These are phyloP conservation scores for Spatholobus suberectus DNA, from an alignment of 306 rosid species.

Conservation along the genomic window DNA sequence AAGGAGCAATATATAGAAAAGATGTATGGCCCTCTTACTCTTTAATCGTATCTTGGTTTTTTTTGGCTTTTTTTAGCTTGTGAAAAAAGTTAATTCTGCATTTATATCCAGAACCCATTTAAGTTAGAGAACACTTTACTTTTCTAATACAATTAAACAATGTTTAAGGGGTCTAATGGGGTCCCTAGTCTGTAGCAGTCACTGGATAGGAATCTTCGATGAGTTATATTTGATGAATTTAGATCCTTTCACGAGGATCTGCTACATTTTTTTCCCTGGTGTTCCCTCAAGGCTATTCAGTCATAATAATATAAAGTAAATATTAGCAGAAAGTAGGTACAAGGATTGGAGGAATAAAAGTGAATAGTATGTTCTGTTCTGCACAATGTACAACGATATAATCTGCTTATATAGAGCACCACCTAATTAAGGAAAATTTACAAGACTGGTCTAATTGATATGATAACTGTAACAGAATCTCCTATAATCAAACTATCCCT, in stretches of 20 bases:
- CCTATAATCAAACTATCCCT: too few species aligned
- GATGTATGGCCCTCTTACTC: conserved; percentile 62
- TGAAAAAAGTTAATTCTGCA: neutral
- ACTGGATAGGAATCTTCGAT: neutral
- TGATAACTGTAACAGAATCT: too few species aligned
- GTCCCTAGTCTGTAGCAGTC: neutral
- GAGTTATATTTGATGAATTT: neutral
- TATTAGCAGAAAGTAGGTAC: too few species aligned
- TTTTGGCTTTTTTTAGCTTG: neutral
- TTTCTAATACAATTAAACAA: neutral
- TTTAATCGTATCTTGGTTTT: conserved; percentile 12
- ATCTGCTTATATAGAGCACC: too few species aligned
- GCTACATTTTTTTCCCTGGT: neutral
- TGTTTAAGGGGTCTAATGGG: neutral
- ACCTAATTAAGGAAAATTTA: too few species aligned
- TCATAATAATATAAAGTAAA: neutral
- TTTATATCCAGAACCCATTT: neutral
- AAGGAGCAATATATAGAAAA: conserved; percentile 89
- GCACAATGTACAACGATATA: too few species aligned
- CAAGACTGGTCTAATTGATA: too few species aligned
- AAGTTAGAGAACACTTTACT: neutral
- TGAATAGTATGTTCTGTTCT: too few species aligned
- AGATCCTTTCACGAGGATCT: neutral
- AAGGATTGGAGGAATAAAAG: too few species aligned
- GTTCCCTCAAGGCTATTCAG: neutral